These are phyloP conservation scores for Flaveria bidentis DNA, from an alignment of 129 eudicot species.

Conservation along the genomic window DNA sequence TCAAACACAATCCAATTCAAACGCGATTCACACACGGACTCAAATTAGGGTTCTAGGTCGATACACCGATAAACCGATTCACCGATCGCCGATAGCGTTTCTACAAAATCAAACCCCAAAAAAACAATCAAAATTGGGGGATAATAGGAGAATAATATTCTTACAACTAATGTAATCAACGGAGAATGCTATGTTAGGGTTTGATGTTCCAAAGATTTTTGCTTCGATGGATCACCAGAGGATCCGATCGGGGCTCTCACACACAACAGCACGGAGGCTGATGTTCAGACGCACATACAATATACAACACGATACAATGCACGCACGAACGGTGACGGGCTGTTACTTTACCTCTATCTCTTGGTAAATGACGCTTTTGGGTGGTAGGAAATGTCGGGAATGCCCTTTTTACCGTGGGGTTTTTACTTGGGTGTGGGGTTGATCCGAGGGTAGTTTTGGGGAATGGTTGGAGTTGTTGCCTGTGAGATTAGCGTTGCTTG, in stretches of 20 bases:
- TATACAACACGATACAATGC: neutral
- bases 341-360: constrained; percentile 30
- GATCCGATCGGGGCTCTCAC: constrained; percentile 38
- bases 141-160: neutral
- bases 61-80: constrained; percentile 25
- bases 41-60: constrained; percentile 38
- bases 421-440: constrained; percentile 13
- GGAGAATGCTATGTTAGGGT: constrained; percentile 41
- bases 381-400: neutral
- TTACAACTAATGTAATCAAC: constrained; percentile 20
- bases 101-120: constrained; percentile 20
- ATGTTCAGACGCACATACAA: constrained; percentile 40
- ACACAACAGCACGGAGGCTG: constrained; percentile 42
- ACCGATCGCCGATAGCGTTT: constrained; percentile 21
- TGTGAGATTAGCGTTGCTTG: constrained; percentile 31
- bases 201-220: constrained; percentile 37
- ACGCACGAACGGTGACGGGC: constrained; percentile 36
- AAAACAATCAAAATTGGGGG: constrained; percentile 30
- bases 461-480: constrained; percentile 27
- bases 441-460: constrained; percentile 17
- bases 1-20: constrained; percentile 21
- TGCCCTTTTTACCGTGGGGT: constrained; percentile 18
- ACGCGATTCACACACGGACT: constrained; percentile 12
- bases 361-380: constrained; percentile 22
- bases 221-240: constrained; percentile 32